Evolutionary conservation across 352 stramenopile species (phyloP).

Genomic region (Aphanomyces invadans): DNA sequence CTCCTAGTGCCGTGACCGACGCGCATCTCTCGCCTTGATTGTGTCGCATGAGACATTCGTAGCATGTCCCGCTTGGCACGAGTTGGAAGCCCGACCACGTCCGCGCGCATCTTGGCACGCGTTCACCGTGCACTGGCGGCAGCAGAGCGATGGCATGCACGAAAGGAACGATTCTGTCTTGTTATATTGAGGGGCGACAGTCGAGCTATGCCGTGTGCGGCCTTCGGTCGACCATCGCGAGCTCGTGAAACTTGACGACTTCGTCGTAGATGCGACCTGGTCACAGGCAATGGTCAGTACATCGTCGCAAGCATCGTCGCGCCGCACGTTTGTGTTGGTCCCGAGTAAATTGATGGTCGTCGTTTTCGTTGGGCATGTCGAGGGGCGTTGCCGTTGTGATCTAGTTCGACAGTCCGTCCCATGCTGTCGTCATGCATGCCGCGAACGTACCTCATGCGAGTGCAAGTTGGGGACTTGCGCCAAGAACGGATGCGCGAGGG

Average conservation of each 20-base stretch:
- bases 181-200: too few species aligned
- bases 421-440: too few species aligned
- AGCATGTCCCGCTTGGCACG: too few species aligned
- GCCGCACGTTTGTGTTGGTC: conserved; percentile 12
- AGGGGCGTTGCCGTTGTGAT: not conserved
- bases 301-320: not conserved
- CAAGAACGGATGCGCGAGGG: conserved; percentile 13
- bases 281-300: not conserved
- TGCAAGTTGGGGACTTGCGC: conserved; percentile 6
- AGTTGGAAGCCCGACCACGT: too few species aligned
- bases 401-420: not conserved
- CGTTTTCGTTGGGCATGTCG: conserved; percentile 9
- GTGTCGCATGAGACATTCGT: too few species aligned
- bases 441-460: not conserved
- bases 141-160: too few species aligned
- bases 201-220: not conserved
- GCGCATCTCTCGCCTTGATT: too few species aligned
- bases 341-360: conserved; percentile 12
- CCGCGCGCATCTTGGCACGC: too few species aligned
- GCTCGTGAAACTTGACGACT: conserved; percentile 15
- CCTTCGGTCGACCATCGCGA: not conserved
- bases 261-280: conserved; percentile 18
- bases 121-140: too few species aligned
- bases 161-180: too few species aligned
- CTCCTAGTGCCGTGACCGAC: too few species aligned